Evolutionary conservation across 2,329 filamentous ascomycete genomes (phyloP).

Genomic region (Thyridium curvatum): DNA sequence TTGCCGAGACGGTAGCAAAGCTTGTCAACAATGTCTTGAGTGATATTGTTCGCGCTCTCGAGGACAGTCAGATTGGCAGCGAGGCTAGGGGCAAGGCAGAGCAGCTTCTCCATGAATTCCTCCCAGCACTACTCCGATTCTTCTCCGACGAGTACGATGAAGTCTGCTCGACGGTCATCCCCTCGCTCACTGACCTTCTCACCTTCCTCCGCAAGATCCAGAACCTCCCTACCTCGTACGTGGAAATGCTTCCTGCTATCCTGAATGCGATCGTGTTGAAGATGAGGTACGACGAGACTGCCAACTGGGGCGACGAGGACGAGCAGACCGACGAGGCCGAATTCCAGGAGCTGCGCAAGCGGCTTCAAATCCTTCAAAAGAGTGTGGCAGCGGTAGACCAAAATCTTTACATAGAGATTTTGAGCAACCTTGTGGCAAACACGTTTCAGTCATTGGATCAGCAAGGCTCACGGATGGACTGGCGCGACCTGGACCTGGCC

Average conservation of each 20-base stretch:
- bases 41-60: slow-evolving; percentile 82
- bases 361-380: slow-evolving; percentile 86
- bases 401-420: slow-evolving; percentile 76
- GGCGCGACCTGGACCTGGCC: slow-evolving; percentile 91
- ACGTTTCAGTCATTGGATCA: slow-evolving; percentile 79
- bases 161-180: slow-evolving; percentile 92
- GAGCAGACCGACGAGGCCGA: slow-evolving; percentile 96
- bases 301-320: slow-evolving; percentile 87
- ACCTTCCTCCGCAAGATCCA: slow-evolving; percentile 82
- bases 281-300: slow-evolving; percentile 96
- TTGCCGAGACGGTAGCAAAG: slow-evolving; percentile 91
- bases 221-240: slow-evolving; percentile 66
- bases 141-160: slow-evolving; percentile 98
- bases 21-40: slow-evolving; percentile 85
- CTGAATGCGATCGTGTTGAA: slow-evolving; percentile 89
- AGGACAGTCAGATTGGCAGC: slow-evolving; percentile 55
- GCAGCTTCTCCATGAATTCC: slow-evolving; percentile 73
- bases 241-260: slow-evolving; percentile 79
- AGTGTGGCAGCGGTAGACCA: slow-evolving; percentile 88
- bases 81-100: slow-evolving; percentile 70
- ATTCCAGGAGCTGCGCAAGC: slow-evolving; percentile 89
- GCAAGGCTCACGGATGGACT: slow-evolving; percentile 71
- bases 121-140: slow-evolving; percentile 84
- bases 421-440: slow-evolving; percentile 81
- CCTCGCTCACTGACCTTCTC: slow-evolving; percentile 85